Evolutionary conservation across 192 early-diverging fungal species (phyloP).

Genomic region (Umbelopsis sp.): DNA sequence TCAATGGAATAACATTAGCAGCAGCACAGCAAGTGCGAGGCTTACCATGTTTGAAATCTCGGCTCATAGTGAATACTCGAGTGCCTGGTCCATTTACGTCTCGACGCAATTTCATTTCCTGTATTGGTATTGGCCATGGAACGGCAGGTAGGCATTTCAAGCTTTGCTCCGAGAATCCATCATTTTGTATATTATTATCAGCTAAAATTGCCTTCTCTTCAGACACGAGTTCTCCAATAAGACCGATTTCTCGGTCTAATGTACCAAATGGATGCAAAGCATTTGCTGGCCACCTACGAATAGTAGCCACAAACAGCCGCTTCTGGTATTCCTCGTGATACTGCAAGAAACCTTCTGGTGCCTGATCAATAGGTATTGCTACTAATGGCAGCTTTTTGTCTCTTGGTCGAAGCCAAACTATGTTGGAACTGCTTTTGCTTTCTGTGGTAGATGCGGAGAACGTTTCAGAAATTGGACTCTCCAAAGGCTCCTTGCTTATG

Average conservation of each 20-base stretch:
- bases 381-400: conserved; percentile 76
- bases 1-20: neutral
- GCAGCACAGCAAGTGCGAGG: neutral
- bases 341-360: conserved; percentile 66
- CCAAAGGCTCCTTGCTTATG: conserved; percentile 25
- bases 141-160: conserved; percentile 68
- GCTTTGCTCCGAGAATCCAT: conserved; percentile 71
- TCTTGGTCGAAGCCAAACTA: conserved; percentile 80
- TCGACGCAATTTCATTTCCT: conserved; percentile 62
- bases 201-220: conserved; percentile 79
- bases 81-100: conserved; percentile 61
- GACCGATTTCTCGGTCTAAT: conserved; percentile 69
- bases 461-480: conserved; percentile 6
- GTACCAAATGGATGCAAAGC: conserved; percentile 71
- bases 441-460: conserved; percentile 11
- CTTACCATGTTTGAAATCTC: conserved; percentile 69
- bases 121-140: conserved; percentile 78
- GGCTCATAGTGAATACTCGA: conserved; percentile 89
- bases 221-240: conserved; percentile 74
- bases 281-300: conserved; percentile 67
- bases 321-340: conserved; percentile 57
- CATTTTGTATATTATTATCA: conserved; percentile 73
- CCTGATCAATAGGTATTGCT: conserved; percentile 69
- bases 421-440: conserved; percentile 46
- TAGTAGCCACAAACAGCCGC: conserved; percentile 61